These are phyloP conservation scores for Globisporangium irregulare DNA, from an alignment of 352 stramenopile species.

Conservation along the genomic window DNA sequence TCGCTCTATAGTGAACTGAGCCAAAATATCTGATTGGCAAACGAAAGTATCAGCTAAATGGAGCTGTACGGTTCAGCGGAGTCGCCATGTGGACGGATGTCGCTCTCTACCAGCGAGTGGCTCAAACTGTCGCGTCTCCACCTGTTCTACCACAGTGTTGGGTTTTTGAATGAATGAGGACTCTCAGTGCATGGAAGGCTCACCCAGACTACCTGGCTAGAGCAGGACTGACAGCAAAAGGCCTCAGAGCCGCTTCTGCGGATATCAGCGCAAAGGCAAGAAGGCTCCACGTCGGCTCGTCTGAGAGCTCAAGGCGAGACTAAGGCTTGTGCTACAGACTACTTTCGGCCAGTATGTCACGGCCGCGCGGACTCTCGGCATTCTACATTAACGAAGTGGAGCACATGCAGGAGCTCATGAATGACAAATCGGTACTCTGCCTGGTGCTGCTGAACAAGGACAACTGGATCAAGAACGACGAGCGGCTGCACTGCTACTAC, in stretches of 20 bases:
- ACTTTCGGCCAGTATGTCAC: neutral
- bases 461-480: conserved; percentile 75
- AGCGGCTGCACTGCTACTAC: conserved; percentile 72
- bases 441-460: conserved; percentile 53
- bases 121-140: neutral
- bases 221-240: neutral
- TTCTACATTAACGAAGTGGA: conserved; percentile 49
- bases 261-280: neutral
- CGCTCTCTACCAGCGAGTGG: neutral
- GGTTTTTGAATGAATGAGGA: neutral
- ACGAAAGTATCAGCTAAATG: neutral
- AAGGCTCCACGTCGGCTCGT: neutral
- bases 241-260: neutral
- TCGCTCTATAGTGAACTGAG: neutral
- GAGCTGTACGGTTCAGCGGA: neutral
- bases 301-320: neutral
- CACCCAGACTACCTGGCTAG: neutral
- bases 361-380: conserved; percentile 48
- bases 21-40: neutral
- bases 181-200: neutral
- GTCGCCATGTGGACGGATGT: neutral
- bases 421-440: conserved; percentile 50
- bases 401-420: conserved; percentile 54
- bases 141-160: neutral
- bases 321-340: neutral